Base-by-base conservation (phyloP, 768 basidiomycete genomes). In the Suillus spraguei region DNA sequence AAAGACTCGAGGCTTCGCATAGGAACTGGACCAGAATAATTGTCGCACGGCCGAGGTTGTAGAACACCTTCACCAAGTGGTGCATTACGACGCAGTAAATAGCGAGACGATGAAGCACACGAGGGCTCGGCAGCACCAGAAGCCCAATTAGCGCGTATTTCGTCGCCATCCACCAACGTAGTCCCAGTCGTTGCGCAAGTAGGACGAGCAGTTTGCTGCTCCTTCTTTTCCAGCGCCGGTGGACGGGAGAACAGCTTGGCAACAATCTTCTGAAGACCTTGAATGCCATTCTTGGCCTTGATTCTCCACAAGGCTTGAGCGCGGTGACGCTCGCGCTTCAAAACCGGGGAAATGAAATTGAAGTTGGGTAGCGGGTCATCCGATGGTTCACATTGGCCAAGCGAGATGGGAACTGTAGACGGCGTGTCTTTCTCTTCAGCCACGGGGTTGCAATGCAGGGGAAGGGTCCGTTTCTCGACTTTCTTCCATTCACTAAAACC, bases 341-440 rank as follows among this genome's bases (percentile, higher is more conserved):
- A 14, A 4, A 50, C 20, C 6, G 63, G 63, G 6, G 63, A 61
- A 20, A 49, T 33, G 32, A 41, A 64, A 14, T 50, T 44, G 22
- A 63, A 64, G 3, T 63, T 41, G 16, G 63, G 63, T 4, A 64
- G 52, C 33, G 63, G 63, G 41, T 64, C 63, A 53, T 54, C 33
- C n/a, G 35, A n/a, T 11, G 54, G 62, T 32, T 36, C 60, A 35
- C 56, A 60, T 11, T 63, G 32, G 24, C 32, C 32, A 17, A 44
- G 20, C n/a, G 42, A 36, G n/a, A 61, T 39, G 44, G 52, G 39
- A 33, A 14, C 24, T 14, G 39, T 44, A 5, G 32, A 33, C 17
- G 39, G 2, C 4, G 10, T 4, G 5, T 44, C 44, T 24, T 32
- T 41, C 20, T 46, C 33, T 20, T 46, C 39, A 9, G 20, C 10